Evolutionary conservation across 169 alveolate genomes (phyloP), one percentile per base, ranked within the genome.

Genomic region (Cryptosporidium meleagridis): DNA sequence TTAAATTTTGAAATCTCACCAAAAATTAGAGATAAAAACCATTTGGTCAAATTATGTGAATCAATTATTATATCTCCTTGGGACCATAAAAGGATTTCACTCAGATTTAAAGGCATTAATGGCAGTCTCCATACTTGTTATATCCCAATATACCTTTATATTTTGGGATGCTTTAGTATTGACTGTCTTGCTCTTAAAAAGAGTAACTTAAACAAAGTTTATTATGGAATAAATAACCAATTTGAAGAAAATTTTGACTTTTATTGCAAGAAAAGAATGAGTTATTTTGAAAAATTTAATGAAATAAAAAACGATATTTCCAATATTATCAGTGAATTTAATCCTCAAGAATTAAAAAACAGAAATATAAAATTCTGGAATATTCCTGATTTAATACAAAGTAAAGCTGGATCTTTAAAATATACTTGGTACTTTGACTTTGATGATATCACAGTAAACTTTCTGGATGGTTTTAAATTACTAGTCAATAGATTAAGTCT

Each of bases 361-460:
- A 58, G 59, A n/a, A 80, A 62, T 9, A 23, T 65, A 12, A 29
- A 33, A 37, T 18, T 16, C 0, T 80, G 89, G 89, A 80, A 5
- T 10, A 44, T 80, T 45, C 73, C 73, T 41, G 80, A 62, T 65
- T 37, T 62, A 18, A 44, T 80, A 2, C 45, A 33, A 5, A 41
- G 75, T 14, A 62, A 59, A 44, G 31, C 23, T 21, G 75, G 75
- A 7, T 44, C 35, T 31, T n/a, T 29, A n/a, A 80, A 65, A 18
- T 44, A 59, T 29, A 80, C 89, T 31, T 80, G 89, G 89, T 62
- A 62, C 21, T 65, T 80, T 51, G 67, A 62, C 18, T 62, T 80
- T 59, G 89, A 80, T 33, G 68, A 80, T 48, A 80, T 80, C 39
- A n/a, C 58, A 29, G 41, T 80, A 18, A 21, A 31, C 29, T 62